Conservation (phyloP, 768 basidiomycete species). For the Rhodotorula babjevae region DNA sequence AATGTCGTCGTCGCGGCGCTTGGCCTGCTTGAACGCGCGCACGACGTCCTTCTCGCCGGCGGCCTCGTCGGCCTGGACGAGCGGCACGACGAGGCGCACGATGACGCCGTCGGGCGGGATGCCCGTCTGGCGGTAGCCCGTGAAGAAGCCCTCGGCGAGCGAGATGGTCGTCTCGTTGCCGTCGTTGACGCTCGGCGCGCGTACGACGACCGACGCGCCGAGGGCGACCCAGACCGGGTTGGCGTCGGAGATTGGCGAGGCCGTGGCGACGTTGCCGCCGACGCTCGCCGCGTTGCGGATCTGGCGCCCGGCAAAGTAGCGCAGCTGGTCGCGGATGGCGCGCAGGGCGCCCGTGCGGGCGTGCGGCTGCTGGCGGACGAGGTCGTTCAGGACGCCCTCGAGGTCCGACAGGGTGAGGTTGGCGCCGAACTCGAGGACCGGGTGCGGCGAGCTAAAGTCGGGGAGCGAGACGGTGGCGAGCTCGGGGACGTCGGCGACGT, state of each 20-base stretch:
- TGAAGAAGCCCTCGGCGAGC: slow-evolving; percentile 39
- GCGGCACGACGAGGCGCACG: slow-evolving; percentile 36
- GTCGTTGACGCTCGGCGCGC: not conserved
- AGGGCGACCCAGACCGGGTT: slow-evolving; percentile 43
- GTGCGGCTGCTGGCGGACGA: not conserved
- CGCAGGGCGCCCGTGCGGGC: slow-evolving; percentile 15
- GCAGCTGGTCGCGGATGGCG: slow-evolving; percentile 39
- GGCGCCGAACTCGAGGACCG: slow-evolving; percentile 28
- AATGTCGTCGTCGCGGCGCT: slow-evolving; percentile 43
- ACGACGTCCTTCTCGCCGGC: slow-evolving; percentile 25
- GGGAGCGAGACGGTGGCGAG: slow-evolving; percentile 19
- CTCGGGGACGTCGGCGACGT: slow-evolving; percentile 36
- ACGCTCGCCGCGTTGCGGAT: slow-evolving; percentile 41
- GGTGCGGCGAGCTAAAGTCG: not conserved
- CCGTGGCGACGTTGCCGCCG: slow-evolving; percentile 43
- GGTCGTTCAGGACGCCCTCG: slow-evolving; percentile 22
- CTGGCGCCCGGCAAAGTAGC: slow-evolving; percentile 40
- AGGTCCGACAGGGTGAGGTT: slow-evolving; percentile 33
- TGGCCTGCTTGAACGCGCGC: slow-evolving; percentile 43
- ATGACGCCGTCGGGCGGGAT: slow-evolving; percentile 39
- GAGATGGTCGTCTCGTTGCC: not conserved
- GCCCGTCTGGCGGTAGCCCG: slow-evolving; percentile 40
- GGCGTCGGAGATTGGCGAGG: slow-evolving; percentile 37
- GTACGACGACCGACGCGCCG: slow-evolving; percentile 17
- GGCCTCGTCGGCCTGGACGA: slow-evolving; percentile 1